These are phyloP conservation scores for Xylariaceae sp. DNA, from an alignment of 2,329 filamentous ascomycete genomes.

Conservation along the genomic window DNA sequence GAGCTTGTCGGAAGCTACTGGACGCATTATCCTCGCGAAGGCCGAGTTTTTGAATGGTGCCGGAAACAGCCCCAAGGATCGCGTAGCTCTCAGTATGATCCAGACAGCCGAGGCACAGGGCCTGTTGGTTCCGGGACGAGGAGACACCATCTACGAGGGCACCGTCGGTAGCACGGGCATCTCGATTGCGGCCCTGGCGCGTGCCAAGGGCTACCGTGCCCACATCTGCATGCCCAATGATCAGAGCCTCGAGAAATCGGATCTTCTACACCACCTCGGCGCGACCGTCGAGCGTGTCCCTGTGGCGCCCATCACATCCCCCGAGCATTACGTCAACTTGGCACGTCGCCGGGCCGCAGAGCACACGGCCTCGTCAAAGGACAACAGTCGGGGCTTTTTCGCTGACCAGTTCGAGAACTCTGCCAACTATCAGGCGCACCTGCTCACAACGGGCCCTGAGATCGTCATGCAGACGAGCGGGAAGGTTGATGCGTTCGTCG, in stretches of 20 bases:
- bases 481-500: constrained; percentile 77
- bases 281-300: constrained; percentile 87
- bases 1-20: constrained; percentile 79
- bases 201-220: constrained; percentile 82
- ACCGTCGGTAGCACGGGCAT: constrained; percentile 96
- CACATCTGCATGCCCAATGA: constrained; percentile 98
- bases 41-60: constrained; percentile 95
- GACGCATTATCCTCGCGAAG: constrained; percentile 86
- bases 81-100: constrained; percentile 90
- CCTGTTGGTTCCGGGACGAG: constrained; percentile 68
- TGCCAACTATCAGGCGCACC: constrained; percentile 85
- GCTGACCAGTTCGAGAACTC: constrained; percentile 93
- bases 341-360: constrained; percentile 70
- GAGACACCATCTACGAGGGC: constrained; percentile 95
- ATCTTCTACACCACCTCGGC: constrained; percentile 81
- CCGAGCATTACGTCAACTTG: constrained; percentile 89
- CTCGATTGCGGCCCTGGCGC: constrained; percentile 81
- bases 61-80: constrained; percentile 89
- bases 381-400: constrained; percentile 77
- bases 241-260: constrained; percentile 80
- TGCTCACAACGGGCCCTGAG: constrained; percentile 78
- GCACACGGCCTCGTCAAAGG: constrained; percentile 56
- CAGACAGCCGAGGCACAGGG: constrained; percentile 71
- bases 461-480: constrained; percentile 75
- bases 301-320: constrained; percentile 89